A percentile compares a stretch with the other conserved stretches of the same genome.
Evolutionary conservation across 768 basidiomycete genomes (phyloP).

Genomic region (Termitomyces sp.): DNA sequence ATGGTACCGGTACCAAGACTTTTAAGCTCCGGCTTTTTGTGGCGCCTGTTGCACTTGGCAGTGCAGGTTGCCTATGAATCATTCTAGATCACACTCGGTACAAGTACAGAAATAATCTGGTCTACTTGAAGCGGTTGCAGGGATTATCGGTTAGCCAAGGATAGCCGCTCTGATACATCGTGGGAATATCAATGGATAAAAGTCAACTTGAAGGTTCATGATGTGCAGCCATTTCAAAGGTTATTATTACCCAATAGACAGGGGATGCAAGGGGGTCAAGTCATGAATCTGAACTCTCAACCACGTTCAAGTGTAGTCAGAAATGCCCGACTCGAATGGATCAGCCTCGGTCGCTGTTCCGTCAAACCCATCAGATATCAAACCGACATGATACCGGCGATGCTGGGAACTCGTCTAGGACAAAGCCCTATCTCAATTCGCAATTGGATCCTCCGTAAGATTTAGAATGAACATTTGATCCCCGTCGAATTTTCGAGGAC

Average conservation of each 20-base stretch:
- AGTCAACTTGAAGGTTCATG: not conserved
- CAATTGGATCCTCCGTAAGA: too few relatives aligned
- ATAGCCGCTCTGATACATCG: not conserved
- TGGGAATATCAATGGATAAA: too few relatives aligned
- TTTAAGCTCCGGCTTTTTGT: not conserved
- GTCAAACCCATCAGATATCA: not conserved
- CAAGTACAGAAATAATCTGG: too few relatives aligned
- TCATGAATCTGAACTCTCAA: too few relatives aligned
- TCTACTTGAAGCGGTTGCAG: too few relatives aligned
- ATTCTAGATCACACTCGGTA: not conserved
- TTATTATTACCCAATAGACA: not conserved
- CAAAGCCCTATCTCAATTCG: not conserved
- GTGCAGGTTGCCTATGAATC: not conserved
- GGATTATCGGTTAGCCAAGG: not conserved
- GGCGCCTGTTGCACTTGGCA: not conserved
- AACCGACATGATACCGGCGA: not conserved
- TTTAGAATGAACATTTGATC: not conserved
- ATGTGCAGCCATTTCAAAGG: not conserved
- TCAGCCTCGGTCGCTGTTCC: not conserved
- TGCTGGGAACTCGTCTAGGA: not conserved
- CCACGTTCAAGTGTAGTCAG: not conserved
- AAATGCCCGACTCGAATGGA: not conserved
- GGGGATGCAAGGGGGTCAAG: not conserved
- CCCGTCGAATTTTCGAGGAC: not conserved
- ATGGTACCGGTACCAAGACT: not conserved